phyloP scores from a whole-genome alignment of 139 green algal species.

The Closterium sp. region DNA sequence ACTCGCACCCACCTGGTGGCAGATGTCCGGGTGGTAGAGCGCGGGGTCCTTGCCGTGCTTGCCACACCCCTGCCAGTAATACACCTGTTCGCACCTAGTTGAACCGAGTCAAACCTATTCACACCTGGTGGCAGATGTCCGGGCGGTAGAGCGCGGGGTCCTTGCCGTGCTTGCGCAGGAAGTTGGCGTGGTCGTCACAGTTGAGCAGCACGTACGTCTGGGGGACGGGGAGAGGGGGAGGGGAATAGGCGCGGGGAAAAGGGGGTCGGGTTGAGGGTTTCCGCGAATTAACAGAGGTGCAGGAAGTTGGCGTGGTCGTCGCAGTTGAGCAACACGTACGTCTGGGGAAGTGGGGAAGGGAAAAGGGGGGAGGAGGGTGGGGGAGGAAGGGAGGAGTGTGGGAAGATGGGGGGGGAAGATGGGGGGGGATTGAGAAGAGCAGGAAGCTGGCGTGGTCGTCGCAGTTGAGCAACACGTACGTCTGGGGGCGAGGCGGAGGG shows the following conservation, averaged over 20 bases:
- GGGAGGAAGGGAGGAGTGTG: background rate
- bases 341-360: slow-evolving; percentile 44
- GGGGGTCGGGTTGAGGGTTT: no score
- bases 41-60: slow-evolving; percentile 84
- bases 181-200: slow-evolving; percentile 92
- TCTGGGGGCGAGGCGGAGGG: background rate
- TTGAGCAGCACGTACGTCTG: slow-evolving; percentile 85
- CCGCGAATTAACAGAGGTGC: background rate
- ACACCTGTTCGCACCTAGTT: no score
- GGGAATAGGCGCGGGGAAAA: no score
- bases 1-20: slow-evolving; percentile 81
- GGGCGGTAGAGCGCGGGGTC: slow-evolving; percentile 85
- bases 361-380: slow-evolving; percentile 41
- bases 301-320: slow-evolving; percentile 94
- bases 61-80: no score
- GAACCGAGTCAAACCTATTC: no score
- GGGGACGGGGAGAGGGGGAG: no score
- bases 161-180: slow-evolving; percentile 79
- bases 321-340: slow-evolving; percentile 88
- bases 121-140: slow-evolving; percentile 92
- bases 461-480: slow-evolving; percentile 88
- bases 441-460: slow-evolving; percentile 94
- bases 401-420: background rate
- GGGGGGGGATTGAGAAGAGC: background rate
- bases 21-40: slow-evolving; percentile 89